Base-by-base conservation (phyloP, 495 filamentous ascomycete genomes). In the Hypoxylon fuscum region DNA sequence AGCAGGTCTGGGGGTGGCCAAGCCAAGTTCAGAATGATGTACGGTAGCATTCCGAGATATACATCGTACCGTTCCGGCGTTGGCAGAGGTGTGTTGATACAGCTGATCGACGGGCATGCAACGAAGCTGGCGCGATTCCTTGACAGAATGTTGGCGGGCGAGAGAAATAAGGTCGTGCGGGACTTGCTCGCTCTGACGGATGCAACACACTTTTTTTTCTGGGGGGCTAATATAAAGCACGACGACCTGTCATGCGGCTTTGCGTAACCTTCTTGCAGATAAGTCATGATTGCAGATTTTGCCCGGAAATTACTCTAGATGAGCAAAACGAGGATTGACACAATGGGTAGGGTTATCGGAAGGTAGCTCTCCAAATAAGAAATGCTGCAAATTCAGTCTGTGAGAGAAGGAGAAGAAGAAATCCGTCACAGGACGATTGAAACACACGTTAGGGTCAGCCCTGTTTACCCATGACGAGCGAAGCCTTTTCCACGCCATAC, bases 291-390 rank as follows among this genome's bases (percentile, higher is more conserved):
- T 48, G 49, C 20, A 56, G 17, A 23, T 57, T 71, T 66, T 50
- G 65, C 55, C 68, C 65, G 68, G 65, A 71, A 66, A 71, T 68
- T 71, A 64, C 62, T 68, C 41, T 68, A 66, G 54, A 71, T 68
- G 65, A 63, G 59, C 44, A 22, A 48, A 49, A 58, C 52, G 55
- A 62, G 34, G 48, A 57, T 61, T 62, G 35, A 42, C 52, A 57
- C 40, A 47, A 56, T 38, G 20, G 37, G 40, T 20, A 55, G 20
- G 42, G 52, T 42, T 47, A 53, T 62, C 68, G 65, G 65, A 68
- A 59, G 50, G 62, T 68, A 64, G 25, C 51, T 61, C 38, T 61
- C 58, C 65, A 59, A 64, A 57, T 12, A 59, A 61, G 65, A 59
- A 55, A 65, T 59, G 44, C 22, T 55, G 42, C 35, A 55, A 44